Conservation (phyloP, 768 basidiomycete genomes). For the Boletus speciosus region DNA sequence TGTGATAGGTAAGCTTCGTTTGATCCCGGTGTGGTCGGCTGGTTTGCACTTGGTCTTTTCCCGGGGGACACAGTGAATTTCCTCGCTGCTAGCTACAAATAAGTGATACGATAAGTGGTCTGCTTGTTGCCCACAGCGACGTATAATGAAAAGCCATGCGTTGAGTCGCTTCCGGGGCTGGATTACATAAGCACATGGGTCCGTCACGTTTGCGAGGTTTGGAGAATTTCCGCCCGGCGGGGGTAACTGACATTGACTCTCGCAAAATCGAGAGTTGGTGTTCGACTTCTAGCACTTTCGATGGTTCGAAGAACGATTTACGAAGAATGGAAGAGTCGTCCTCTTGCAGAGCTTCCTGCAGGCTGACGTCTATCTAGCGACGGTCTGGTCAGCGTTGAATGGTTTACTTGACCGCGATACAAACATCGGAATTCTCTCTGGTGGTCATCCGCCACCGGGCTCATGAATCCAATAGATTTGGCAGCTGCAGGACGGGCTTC, state of each 20-base stretch:
- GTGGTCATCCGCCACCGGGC: conserved; percentile 22
- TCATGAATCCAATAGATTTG: not conserved
- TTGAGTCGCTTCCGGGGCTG: too few relatives aligned
- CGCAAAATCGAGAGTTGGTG: conserved; percentile 16
- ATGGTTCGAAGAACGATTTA: conserved; percentile 19
- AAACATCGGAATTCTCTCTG: not conserved
- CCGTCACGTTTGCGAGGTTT: not conserved
- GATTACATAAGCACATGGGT: conserved; percentile 10
- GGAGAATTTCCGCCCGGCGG: conserved; percentile 3
- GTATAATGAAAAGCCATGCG: too few relatives aligned
- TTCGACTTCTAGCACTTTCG: conserved; percentile 9
- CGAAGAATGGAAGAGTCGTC: conserved; percentile 20
- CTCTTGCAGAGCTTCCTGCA: conserved; percentile 3
- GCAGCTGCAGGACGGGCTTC: not conserved
- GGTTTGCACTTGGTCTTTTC: not conserved
- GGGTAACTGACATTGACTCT: conserved; percentile 8
- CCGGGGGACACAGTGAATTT: not conserved
- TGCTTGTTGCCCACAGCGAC: too few relatives aligned
- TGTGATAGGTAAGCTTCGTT: not conserved
- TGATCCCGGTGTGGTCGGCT: not conserved
- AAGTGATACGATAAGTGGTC: too few relatives aligned
- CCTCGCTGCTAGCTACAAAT: too few relatives aligned
- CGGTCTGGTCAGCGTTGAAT: not conserved
- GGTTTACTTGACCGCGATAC: not conserved
- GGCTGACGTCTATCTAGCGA: conserved; percentile 7